These are phyloP conservation scores for Ophiognomonia clavigignenti-juglandacearum DNA, from an alignment of 2,329 filamentous ascomycete species.

Conservation along the genomic window DNA sequence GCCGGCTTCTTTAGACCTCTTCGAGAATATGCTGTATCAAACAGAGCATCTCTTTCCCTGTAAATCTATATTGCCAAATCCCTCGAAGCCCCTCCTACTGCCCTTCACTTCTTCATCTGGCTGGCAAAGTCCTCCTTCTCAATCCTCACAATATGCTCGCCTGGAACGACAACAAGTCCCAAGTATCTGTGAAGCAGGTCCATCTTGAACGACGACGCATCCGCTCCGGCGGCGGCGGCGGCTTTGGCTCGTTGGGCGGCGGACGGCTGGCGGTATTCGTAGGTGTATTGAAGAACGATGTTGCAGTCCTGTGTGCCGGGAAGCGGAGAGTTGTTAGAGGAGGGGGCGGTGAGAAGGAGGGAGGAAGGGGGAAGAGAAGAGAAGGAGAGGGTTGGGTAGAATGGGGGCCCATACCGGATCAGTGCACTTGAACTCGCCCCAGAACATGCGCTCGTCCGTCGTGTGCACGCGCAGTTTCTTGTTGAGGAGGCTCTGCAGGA, in stretches of 20 bases:
- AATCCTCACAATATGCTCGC: slow-evolving; percentile 78
- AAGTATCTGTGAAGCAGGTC: slow-evolving; percentile 83
- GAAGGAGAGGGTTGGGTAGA: slow-evolving; percentile 1
- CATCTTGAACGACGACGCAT: slow-evolving; percentile 43
- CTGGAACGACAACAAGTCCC: slow-evolving; percentile 85
- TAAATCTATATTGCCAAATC: neutral
- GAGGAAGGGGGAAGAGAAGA: neutral
- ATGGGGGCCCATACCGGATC: slow-evolving; percentile 62
- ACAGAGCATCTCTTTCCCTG: too few relatives aligned
- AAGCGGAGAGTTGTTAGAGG: neutral
- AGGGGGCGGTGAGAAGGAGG: neutral
- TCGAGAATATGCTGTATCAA: too few relatives aligned
- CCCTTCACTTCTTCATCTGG: slow-evolving; percentile 33
- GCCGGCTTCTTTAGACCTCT: too few relatives aligned
- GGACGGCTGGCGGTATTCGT: slow-evolving; percentile 82
- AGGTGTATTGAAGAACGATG: slow-evolving; percentile 76
- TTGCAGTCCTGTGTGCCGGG: slow-evolving; percentile 66
- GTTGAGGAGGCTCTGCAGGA: slow-evolving; percentile 64
- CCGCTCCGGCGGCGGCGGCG: slow-evolving; percentile 28
- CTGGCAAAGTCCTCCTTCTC: slow-evolving; percentile 75
- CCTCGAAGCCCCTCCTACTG: too few relatives aligned
- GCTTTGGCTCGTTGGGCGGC: slow-evolving; percentile 38
- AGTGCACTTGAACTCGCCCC: slow-evolving; percentile 89
- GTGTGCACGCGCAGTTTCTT: slow-evolving; percentile 75
- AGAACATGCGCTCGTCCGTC: slow-evolving; percentile 81